phyloP scores from a whole-genome alignment of 345 rosid species.

The Turritis glabra region DNA sequence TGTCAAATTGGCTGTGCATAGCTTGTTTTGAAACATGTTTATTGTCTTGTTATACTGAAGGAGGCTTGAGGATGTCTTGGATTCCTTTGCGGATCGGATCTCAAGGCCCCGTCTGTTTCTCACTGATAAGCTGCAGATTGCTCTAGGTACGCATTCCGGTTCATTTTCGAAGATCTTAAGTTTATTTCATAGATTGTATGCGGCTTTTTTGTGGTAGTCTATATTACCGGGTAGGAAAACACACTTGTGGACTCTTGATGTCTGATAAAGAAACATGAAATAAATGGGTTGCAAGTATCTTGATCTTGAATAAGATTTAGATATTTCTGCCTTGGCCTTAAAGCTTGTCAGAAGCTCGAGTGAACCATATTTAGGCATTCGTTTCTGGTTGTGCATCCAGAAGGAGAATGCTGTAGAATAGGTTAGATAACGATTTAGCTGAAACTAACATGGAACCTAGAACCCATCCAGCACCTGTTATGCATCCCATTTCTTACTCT shows the following conservation, averaged over 20 bases:
- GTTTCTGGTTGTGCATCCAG: constrained; percentile 5
- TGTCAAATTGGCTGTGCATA: background rate
- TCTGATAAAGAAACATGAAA: background rate
- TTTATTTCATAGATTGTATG: background rate
- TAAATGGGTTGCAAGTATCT: background rate
- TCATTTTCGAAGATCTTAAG: background rate
- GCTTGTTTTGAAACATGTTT: constrained; percentile 6
- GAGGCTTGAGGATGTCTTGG: constrained; percentile 84
- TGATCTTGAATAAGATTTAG: background rate
- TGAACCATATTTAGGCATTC: background rate
- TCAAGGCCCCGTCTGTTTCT: constrained; percentile 80
- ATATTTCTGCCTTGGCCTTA: background rate
- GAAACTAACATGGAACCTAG: background rate
- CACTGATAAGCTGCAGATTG: constrained; percentile 91
- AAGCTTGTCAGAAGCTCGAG: constrained; percentile 10
- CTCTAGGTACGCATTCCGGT: constrained; percentile 61
- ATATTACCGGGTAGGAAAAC: background rate
- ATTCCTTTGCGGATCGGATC: constrained; percentile 90
- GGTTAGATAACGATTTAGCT: constrained; percentile 1
- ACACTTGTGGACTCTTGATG: background rate
- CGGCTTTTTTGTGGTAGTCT: constrained; percentile 2
- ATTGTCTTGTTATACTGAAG: constrained; percentile 42
- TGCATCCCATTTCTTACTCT: constrained; percentile 12
- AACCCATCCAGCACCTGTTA: background rate
- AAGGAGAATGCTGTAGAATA: constrained; percentile 5